A percentile compares a stretch with the other conserved stretches of the same genome.
These are phyloP conservation scores for Austroboletus rostrupii DNA, from an alignment of 1,284 basidiomycete genomes.

Conservation along the genomic window DNA sequence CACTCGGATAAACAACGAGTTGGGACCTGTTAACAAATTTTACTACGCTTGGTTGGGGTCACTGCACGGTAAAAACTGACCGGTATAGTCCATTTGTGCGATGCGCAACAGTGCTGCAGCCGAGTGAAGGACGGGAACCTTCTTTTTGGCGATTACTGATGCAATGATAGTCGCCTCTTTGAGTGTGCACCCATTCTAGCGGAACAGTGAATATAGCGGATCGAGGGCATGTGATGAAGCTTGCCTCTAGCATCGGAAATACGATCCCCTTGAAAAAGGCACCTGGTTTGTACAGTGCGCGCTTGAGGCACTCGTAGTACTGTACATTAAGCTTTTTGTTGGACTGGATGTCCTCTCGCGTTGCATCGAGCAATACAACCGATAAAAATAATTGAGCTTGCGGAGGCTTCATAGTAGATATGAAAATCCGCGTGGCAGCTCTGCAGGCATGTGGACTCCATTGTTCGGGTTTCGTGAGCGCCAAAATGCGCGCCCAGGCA, in stretches of 20 bases:
- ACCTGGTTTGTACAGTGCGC: constrained; percentile 92
- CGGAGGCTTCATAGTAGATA: constrained; percentile 94
- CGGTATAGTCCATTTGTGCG: constrained; percentile 95
- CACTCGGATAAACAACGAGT: constrained; percentile 95
- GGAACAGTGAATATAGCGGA: constrained; percentile 1
- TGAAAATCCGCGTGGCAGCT: constrained; percentile 93
- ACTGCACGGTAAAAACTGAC: constrained; percentile 32
- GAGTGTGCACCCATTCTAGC: constrained; percentile 68
- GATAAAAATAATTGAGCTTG: constrained; percentile 95
- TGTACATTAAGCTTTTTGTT: constrained; percentile 91
- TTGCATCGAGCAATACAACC: constrained; percentile 88
- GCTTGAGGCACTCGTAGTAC: constrained; percentile 90
- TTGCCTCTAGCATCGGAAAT: constrained; percentile 90
- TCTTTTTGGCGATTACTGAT: constrained; percentile 88
- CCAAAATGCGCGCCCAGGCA: constrained; percentile 94
- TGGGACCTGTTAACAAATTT: constrained; percentile 59
- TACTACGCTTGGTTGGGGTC: background rate
- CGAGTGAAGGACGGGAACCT: constrained; percentile 93
- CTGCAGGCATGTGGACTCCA: constrained; percentile 97
- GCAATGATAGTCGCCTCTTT: constrained; percentile 96
- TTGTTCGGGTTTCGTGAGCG: constrained; percentile 86
- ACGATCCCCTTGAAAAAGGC: constrained; percentile 99
- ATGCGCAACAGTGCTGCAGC: constrained; percentile 93
- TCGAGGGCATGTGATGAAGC: constrained; percentile 24
- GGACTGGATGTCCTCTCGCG: constrained; percentile 85